A percentile compares a stretch with the other conserved stretches of the same genome.
phyloP scores from a whole-genome alignment of 2,329 filamentous ascomycete species.

The Trichophyton mentagrophytes region DNA sequence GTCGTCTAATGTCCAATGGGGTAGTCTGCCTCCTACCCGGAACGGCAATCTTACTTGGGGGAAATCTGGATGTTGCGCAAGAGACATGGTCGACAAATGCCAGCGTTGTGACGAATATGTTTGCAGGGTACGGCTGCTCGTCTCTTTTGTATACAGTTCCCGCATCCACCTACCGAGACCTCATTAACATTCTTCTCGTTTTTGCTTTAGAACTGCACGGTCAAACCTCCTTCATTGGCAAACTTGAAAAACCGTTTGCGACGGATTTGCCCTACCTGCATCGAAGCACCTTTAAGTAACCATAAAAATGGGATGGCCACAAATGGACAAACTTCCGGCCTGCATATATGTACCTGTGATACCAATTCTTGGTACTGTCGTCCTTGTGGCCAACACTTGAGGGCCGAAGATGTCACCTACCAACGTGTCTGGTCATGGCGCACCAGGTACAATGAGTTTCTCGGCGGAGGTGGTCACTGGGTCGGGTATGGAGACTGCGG shows the following conservation, averaged over 20 bases:
- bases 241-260: conserved; percentile 64
- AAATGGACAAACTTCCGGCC: conserved; percentile 26
- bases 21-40: not conserved
- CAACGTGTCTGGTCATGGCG: conserved; percentile 76
- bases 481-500: conserved; percentile 81
- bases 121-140: conserved; percentile 54
- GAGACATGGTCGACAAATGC: conserved; percentile 77
- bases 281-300: conserved; percentile 50
- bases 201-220: conserved; percentile 67
- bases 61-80: conserved; percentile 46
- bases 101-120: conserved; percentile 63
- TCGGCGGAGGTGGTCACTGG: conserved; percentile 66
- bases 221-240: conserved; percentile 60
- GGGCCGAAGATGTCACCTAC: conserved; percentile 45
- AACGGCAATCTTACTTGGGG: not conserved
- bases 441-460: conserved; percentile 63
- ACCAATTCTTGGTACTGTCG: conserved; percentile 65
- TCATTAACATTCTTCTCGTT: too few species aligned
- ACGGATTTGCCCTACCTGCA: conserved; percentile 64
- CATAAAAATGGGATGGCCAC: conserved; percentile 16
- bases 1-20: not conserved
- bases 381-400: conserved; percentile 62
- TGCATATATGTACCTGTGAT: conserved; percentile 44
- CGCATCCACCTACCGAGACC: too few species aligned
- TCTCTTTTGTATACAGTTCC: not conserved